Conservation (phyloP, 1,284 basidiomycete genomes). For the Polyporus tsugae region DNA sequence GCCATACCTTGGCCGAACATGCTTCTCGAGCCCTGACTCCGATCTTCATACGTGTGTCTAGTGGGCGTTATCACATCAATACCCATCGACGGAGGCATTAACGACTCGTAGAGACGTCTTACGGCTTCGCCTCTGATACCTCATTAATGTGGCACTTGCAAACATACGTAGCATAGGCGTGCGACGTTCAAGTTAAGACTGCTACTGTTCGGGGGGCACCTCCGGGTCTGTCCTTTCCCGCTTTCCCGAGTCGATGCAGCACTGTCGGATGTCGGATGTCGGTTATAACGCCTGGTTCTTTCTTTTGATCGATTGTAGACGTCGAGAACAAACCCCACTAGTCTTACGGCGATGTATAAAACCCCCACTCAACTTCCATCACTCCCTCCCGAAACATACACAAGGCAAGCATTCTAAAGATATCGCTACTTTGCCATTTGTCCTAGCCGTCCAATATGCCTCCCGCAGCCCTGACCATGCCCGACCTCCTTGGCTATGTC, state of each 20-base stretch:
- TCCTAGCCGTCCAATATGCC: constrained; percentile 20
- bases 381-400: not conserved
- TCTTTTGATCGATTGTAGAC: not conserved
- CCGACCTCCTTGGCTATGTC: constrained; percentile 29
- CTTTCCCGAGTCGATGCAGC: not conserved
- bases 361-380: not conserved
- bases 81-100: not conserved
- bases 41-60: not conserved
- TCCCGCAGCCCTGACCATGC: constrained; percentile 27
- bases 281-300: not conserved
- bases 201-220: not conserved
- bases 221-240: too few relatives aligned
- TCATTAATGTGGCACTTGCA: not conserved
- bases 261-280: not conserved
- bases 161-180: not conserved
- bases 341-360: not conserved
- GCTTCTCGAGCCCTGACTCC: not conserved
- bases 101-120: not conserved
- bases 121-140: not conserved
- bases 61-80: not conserved
- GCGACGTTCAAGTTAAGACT: not conserved
- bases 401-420: not conserved
- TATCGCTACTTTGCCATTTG: not conserved
- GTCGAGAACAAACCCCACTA: not conserved
- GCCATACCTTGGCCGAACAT: not conserved